Base-by-base conservation (phyloP, 495 filamentous ascomycete genomes). In the Cercophora newfieldiana region DNA sequence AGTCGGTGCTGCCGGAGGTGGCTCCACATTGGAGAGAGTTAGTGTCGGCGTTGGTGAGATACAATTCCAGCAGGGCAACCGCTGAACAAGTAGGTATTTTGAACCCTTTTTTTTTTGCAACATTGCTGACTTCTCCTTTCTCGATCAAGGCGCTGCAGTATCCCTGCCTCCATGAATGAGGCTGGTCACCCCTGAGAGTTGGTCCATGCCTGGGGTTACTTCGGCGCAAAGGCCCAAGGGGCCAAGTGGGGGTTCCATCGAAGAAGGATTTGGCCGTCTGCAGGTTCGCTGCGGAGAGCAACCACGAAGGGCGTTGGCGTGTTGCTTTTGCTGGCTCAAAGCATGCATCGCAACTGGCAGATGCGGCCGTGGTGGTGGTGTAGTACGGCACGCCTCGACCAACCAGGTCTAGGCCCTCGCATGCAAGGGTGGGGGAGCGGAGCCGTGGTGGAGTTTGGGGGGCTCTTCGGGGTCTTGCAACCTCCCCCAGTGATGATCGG, bases 1-100 rank as follows among this genome's bases (percentile, higher is more conserved):
- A 71, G 8, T 21, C 16, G n/a, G 64, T 71, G 5, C 66, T 71
- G 22, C 66, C 66, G 1, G 66, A 69, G 33, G 54, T 71, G 0
- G 18, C 37, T 16, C 44, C 51, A 7, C 54, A 66, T 5, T 71
- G 69, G 69, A 31, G 69, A 22, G 58, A 71, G 37, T 51, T 71
- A 21, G 53, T 71, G 16, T 62, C 61, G 30, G 63, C 51, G 5
- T 58, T 68, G 30, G 69, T 71, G 21, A 63, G 16, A 22, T 71
- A 63, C 29, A 54, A 68, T 55, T 69, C 66, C 10, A 33, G 63
- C 18, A 68, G 69, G 33, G 59, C 54, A n/a, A 68, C 66, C 7
- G 69, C 69, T 33, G 58, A 63, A 10, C 56, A 71, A 44, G 66
- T 68, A 30, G n/a, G 68, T 68, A 33, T 47, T 3, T 51, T 10